These are phyloP conservation scores for Fagopyrum esculentum DNA, from an alignment of 148 eudicot genomes.

Conservation along the genomic window DNA sequence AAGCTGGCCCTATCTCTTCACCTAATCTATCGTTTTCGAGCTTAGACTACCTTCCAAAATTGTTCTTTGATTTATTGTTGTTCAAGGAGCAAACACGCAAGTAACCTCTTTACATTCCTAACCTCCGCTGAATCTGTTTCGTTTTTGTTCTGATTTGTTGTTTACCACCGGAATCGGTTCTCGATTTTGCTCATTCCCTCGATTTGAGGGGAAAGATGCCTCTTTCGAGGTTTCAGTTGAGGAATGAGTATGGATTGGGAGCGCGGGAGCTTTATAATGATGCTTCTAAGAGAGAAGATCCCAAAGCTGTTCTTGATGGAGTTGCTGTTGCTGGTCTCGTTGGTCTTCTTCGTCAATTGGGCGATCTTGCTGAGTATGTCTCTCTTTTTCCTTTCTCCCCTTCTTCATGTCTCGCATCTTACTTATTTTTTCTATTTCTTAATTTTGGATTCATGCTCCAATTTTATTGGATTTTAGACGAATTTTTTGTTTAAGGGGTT, in stretches of 20 bases:
- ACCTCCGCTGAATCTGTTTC: background rate
- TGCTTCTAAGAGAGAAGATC: conserved; percentile 57
- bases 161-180: background rate
- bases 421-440: background rate
- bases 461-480: background rate
- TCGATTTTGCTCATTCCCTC: background rate
- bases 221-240: conserved; percentile 57
- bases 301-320: conserved; percentile 77
- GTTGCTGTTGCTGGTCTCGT: conserved; percentile 92
- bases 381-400: background rate
- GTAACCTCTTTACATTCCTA: background rate
- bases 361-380: conserved; percentile 88
- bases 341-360: conserved; percentile 92
- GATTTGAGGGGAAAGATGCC: conserved; percentile 48
- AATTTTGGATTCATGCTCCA: background rate
- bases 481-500: background rate
- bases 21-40: conserved; percentile 29
- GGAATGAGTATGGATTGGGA: conserved; percentile 80
- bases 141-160: background rate
- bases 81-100: background rate
- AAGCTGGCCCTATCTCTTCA: conserved; percentile 45
- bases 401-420: background rate
- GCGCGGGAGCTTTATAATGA: conserved; percentile 55
- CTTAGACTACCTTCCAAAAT: background rate
- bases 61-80: conserved; percentile 3